phyloP scores from a whole-genome alignment of 2,329 filamentous ascomycete genomes.

The Helminthosporium solani region DNA sequence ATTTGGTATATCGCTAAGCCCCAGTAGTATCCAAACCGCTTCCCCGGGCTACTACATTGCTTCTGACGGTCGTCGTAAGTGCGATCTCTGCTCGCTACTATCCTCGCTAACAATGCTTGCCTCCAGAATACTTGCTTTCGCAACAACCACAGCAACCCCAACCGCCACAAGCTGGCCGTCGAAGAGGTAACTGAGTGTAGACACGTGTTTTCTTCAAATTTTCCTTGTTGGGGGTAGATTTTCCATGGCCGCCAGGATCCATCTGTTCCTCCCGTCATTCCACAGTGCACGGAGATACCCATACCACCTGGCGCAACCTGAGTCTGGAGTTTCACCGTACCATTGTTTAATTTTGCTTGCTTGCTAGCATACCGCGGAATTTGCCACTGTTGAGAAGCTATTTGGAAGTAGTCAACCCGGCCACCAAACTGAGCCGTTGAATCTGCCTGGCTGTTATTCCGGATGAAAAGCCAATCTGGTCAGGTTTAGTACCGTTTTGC shows the following conservation, averaged over 20 bases:
- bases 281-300: constrained; percentile 40
- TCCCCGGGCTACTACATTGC: constrained; percentile 41
- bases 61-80: constrained; percentile 43
- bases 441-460: constrained; percentile 9
- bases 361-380: constrained; percentile 26
- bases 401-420: not conserved
- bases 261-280: constrained; percentile 33
- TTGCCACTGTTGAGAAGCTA: constrained; percentile 12
- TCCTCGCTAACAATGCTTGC: constrained; percentile 13
- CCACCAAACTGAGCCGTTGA: constrained; percentile 16
- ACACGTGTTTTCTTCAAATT: constrained; percentile 13
- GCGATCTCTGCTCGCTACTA: constrained; percentile 2
- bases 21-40: constrained; percentile 29
- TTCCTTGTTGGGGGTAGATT: constrained; percentile 28
- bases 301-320: constrained; percentile 32
- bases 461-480: too few relatives aligned
- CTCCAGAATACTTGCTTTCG: constrained; percentile 34
- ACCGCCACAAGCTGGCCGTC: constrained; percentile 22
- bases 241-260: constrained; percentile 26
- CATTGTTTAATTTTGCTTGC: constrained; percentile 30
- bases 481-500: constrained; percentile 4
- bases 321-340: constrained; percentile 32
- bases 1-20: constrained; percentile 46
- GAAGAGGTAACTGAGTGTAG: constrained; percentile 11
- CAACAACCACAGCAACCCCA: constrained; percentile 21